phyloP scores from a whole-genome alignment of 768 basidiomycete genomes.

The Rhodotorula diobovata region DNA sequence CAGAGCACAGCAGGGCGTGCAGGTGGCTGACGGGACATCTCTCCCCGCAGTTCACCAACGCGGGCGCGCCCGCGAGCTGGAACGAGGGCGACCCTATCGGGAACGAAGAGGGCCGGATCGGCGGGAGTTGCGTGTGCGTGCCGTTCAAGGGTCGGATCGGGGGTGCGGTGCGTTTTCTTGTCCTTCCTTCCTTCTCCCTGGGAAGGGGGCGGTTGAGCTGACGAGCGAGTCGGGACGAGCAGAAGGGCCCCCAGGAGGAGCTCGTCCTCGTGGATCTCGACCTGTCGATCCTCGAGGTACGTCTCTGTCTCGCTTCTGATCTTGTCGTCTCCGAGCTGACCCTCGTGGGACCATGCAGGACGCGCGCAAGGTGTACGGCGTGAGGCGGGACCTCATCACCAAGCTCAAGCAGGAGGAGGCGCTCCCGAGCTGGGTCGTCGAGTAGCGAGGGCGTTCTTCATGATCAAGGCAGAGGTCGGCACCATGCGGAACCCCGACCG shows the following conservation, averaged over 20 bases:
- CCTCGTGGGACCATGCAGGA: constrained; percentile 17
- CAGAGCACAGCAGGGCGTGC: too few relatives aligned
- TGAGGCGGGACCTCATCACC: constrained; percentile 15
- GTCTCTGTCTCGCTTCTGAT: background rate
- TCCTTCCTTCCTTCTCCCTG: background rate
- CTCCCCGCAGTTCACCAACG: constrained; percentile 22
- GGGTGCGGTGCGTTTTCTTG: background rate
- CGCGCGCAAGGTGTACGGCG: constrained; percentile 29
- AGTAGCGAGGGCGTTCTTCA: too few relatives aligned
- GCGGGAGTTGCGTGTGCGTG: constrained; percentile 12
- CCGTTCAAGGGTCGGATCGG: constrained; percentile 34
- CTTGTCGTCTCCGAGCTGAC: background rate
- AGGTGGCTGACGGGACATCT: background rate
- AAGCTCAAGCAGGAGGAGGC: background rate
- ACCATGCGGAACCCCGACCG: too few relatives aligned
- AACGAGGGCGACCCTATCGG: background rate
- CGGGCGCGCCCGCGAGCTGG: background rate
- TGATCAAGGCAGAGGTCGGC: too few relatives aligned
- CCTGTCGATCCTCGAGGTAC: constrained; percentile 18
- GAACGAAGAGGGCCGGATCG: constrained; percentile 27
- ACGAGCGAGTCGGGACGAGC: background rate
- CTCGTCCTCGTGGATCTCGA: constrained; percentile 30
- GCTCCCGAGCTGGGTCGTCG: constrained; percentile 11
- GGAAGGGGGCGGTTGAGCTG: too few relatives aligned
- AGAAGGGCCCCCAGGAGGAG: constrained; percentile 28